These are phyloP conservation scores for Geosmithia morbida DNA, from an alignment of 2,329 filamentous ascomycete species.

Conservation along the genomic window DNA sequence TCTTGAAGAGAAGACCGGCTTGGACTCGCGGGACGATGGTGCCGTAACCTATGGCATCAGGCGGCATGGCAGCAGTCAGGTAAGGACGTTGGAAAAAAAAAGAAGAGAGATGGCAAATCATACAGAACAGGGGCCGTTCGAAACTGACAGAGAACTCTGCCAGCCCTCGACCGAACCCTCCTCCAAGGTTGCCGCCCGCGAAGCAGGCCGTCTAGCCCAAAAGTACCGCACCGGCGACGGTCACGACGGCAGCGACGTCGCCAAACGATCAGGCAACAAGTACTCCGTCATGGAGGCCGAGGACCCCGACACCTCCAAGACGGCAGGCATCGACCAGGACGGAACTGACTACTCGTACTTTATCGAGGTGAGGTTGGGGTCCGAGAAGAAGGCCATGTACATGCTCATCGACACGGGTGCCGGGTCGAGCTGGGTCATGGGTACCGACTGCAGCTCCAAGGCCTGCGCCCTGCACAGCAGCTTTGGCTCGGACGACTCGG, in stretches of 20 bases:
- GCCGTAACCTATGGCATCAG: conserved; percentile 25
- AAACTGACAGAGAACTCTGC: too few species aligned
- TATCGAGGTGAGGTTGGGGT: conserved; percentile 40
- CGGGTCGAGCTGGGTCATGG: conserved; percentile 74
- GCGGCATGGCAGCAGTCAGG: conserved; percentile 13
- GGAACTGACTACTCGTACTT: conserved; percentile 55
- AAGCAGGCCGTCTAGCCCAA: conserved; percentile 20
- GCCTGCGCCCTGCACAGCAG: conserved; percentile 57
- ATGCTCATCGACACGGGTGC: conserved; percentile 55
- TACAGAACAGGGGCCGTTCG: conserved; percentile 1
- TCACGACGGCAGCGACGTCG: neutral
- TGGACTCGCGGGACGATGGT: conserved; percentile 5
- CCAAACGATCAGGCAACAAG: conserved; percentile 22
- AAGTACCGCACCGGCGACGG: conserved; percentile 18
- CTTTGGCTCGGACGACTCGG: conserved; percentile 53
- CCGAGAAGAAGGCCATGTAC: conserved; percentile 35
- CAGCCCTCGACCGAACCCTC: conserved; percentile 16
- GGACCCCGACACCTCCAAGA: conserved; percentile 28
- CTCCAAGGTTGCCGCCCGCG: conserved; percentile 19
- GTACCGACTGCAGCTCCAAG: conserved; percentile 46
- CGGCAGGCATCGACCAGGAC: conserved; percentile 45
- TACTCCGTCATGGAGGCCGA: conserved; percentile 32
- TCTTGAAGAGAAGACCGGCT: conserved; percentile 12
- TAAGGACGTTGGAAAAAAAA: too few species aligned
- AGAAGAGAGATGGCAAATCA: neutral